Percentiles rank a stretch among this genome's conserved stretches.
phyloP scores from a whole-genome alignment of 2,329 filamentous ascomycete genomes.

The Curvularia sp. region DNA sequence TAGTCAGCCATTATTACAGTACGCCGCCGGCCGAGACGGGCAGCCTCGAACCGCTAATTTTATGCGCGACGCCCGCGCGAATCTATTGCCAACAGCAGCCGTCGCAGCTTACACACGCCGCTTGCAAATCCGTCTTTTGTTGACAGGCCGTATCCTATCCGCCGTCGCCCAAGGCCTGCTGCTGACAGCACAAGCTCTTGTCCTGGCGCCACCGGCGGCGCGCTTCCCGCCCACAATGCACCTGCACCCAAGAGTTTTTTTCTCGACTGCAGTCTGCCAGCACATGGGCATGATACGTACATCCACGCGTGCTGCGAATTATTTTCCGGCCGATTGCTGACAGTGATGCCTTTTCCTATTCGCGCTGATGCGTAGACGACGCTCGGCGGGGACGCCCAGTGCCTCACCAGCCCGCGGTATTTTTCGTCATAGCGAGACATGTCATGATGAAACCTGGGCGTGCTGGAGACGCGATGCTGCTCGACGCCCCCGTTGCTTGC shows the following conservation, averaged over 20 bases:
- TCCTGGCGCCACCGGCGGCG: not conserved
- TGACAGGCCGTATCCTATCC: no score
- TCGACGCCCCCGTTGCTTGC: not conserved
- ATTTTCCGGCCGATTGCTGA: not conserved
- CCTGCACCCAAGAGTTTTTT: not conserved
- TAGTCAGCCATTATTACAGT: no score
- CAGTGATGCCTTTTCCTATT: not conserved
- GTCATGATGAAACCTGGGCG: constrained; percentile 1
- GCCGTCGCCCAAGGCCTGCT: not conserved
- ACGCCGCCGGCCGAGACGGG: constrained; percentile 12
- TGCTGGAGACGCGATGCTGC: not conserved
- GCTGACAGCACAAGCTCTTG: not conserved
- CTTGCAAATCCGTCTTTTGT: not conserved
- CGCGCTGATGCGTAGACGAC: not conserved
- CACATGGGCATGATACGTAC: not conserved
- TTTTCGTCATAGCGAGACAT: not conserved
- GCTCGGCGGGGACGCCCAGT: not conserved
- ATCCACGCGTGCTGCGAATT: not conserved
- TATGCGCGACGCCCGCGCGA: constrained; percentile 14
- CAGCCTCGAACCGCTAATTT: constrained; percentile 26
- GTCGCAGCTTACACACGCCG: not conserved
- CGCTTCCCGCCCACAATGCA: not conserved
- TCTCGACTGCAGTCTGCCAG: not conserved
- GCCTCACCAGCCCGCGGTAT: not conserved
- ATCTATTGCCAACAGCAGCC: not conserved